Evolutionary conservation across 2,329 filamentous ascomycete genomes (phyloP).

Genomic region (Cytospora schulzeri): DNA sequence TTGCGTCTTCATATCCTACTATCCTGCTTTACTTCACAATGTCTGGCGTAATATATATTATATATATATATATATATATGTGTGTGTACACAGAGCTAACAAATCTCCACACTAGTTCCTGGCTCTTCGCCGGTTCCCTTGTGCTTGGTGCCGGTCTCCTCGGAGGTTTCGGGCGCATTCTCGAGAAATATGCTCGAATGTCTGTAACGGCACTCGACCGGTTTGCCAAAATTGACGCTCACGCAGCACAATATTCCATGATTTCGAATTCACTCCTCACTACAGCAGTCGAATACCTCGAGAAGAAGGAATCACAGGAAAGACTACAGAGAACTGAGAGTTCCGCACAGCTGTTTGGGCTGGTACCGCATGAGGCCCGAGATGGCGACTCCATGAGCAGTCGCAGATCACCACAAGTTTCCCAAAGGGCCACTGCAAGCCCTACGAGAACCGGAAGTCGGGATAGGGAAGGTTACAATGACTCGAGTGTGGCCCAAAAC

Average conservation of each 20-base stretch:
- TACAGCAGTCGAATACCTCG: conserved; percentile 49
- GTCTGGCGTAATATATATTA: neutral
- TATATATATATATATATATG: too few relatives aligned
- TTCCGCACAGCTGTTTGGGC: conserved; percentile 54
- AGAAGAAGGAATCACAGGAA: conserved; percentile 50
- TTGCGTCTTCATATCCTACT: too few relatives aligned
- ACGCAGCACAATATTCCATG: conserved; percentile 55
- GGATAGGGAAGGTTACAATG: neutral
- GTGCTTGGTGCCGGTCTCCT: conserved; percentile 55
- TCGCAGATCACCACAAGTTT: conserved; percentile 7
- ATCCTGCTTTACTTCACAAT: too few relatives aligned
- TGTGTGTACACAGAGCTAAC: neutral
- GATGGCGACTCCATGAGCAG: neutral
- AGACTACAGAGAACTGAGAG: conserved; percentile 50
- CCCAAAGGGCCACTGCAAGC: conserved; percentile 16
- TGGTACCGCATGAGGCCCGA: conserved; percentile 42
- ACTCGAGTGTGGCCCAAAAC: conserved; percentile 3
- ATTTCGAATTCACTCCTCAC: conserved; percentile 54
- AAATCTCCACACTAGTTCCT: conserved; percentile 42
- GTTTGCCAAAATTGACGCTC: conserved; percentile 51
- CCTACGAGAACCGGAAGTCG: conserved; percentile 1
- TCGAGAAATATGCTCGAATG: conserved; percentile 52
- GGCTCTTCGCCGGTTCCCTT: conserved; percentile 56
- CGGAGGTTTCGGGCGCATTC: conserved; percentile 53
- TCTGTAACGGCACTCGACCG: conserved; percentile 52